A percentile compares a stretch with the other conserved stretches of the same genome.
Evolutionary conservation across 805 yeast genomes (phyloP).

Genomic region (Starmerella bombi): DNA sequence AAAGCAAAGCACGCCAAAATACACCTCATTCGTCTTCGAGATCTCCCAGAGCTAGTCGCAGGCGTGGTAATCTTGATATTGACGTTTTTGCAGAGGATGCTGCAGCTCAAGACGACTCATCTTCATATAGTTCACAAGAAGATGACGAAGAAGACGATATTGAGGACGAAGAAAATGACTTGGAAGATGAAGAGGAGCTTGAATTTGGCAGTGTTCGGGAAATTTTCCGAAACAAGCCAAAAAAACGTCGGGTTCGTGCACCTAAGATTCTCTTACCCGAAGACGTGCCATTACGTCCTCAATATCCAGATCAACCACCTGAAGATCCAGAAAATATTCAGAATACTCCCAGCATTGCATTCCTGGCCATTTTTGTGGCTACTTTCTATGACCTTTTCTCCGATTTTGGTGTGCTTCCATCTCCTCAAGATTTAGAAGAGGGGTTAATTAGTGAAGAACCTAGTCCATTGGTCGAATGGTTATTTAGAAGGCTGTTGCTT

Average conservation of each 20-base stretch:
- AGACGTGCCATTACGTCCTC: conserved; percentile 23
- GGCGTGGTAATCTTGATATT: background rate
- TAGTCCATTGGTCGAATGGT: conserved; percentile 21
- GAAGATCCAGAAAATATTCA: conserved; percentile 19
- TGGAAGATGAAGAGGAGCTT: background rate
- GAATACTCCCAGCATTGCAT: conserved; percentile 24
- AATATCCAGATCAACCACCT: conserved; percentile 19
- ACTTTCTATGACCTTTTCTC: conserved; percentile 21
- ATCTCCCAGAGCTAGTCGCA: background rate
- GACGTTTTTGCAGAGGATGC: background rate
- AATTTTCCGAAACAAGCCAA: background rate
- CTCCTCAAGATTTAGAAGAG: conserved; percentile 33
- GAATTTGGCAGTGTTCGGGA: background rate
- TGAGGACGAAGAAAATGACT: background rate
- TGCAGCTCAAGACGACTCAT: background rate
- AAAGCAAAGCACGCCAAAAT: no score
- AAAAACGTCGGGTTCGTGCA: conserved; percentile 2
- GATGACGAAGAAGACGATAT: background rate
- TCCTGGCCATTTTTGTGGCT: conserved; percentile 18
- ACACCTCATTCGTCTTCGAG: no score
- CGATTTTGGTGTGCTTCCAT: conserved; percentile 25
- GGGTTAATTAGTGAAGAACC: conserved; percentile 23
- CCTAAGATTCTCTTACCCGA: conserved; percentile 22
- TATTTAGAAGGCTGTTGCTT: conserved; percentile 26
- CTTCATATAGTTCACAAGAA: background rate